These are phyloP conservation scores for Puccinia horiana DNA, from an alignment of 1,284 basidiomycete genomes.

Conservation along the genomic window DNA sequence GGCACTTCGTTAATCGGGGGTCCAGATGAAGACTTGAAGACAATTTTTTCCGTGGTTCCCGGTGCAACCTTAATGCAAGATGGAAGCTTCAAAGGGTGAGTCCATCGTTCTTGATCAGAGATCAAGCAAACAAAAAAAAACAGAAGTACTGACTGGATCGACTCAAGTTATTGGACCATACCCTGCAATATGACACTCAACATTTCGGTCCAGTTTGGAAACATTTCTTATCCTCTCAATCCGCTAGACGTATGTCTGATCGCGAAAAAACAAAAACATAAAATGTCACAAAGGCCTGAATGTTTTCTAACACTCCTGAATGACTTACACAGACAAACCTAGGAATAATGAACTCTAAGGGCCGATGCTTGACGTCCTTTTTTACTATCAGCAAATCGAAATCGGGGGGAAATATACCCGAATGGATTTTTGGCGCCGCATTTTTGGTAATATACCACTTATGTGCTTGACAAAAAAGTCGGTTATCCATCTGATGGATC, in stretches of 20 bases:
- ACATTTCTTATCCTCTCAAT: conserved; percentile 39
- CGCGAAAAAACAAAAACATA: background rate
- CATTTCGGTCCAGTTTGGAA: conserved; percentile 45
- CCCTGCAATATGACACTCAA: conserved; percentile 27
- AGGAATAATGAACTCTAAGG: conserved; percentile 16
- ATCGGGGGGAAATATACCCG: conserved; percentile 17
- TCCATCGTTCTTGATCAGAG: background rate
- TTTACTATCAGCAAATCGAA: conserved; percentile 42
- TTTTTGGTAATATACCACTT: conserved; percentile 38
- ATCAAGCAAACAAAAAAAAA: background rate
- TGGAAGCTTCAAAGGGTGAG: conserved; percentile 45
- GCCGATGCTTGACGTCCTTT: conserved; percentile 43
- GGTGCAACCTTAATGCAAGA: conserved; percentile 20
- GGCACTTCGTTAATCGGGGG: conserved; percentile 47
- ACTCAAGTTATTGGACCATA: conserved; percentile 46
- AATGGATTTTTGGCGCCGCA: conserved; percentile 49
- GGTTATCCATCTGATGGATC: background rate
- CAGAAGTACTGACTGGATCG: background rate
- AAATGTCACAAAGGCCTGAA: background rate
- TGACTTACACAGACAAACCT: conserved; percentile 27
- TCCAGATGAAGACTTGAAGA: conserved; percentile 31
- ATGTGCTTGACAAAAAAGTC: background rate
- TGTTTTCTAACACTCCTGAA: background rate
- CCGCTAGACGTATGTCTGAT: conserved; percentile 37
- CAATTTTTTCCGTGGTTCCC: conserved; percentile 32